phyloP scores from a whole-genome alignment of 192 early-diverging fungal species.

The Pilobolus umbonatus region DNA sequence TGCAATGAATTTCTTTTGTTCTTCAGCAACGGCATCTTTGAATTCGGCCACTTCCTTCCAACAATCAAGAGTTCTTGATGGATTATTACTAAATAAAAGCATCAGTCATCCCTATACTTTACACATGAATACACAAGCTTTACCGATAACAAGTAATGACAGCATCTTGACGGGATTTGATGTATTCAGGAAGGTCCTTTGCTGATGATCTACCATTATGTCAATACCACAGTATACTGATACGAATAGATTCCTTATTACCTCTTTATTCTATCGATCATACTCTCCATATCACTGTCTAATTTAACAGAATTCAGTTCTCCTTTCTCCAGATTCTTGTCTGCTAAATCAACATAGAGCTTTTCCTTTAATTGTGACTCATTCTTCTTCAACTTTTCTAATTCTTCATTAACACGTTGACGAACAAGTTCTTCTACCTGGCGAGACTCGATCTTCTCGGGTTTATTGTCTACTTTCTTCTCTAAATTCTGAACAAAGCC shows the following conservation, averaged over 20 bases:
- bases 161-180: constrained; percentile 19
- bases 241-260: neutral
- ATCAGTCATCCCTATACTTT: neutral
- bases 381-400: constrained; percentile 3
- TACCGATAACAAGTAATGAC: constrained; percentile 29
- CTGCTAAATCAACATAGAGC: neutral
- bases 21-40: constrained; percentile 22
- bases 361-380: constrained; percentile 7
- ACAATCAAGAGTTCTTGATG: constrained; percentile 21
- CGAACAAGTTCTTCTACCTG: constrained; percentile 26
- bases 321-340: constrained; percentile 18
- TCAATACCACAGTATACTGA: neutral
- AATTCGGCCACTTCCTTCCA: constrained; percentile 25
- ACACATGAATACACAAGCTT: neutral
- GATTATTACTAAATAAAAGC: constrained; percentile 13
- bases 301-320: constrained; percentile 13
- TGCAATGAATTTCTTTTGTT: constrained; percentile 22
- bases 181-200: constrained; percentile 12
- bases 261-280: constrained; percentile 25
- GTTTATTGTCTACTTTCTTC: constrained; percentile 11
- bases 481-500: constrained; percentile 18
- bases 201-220: constrained; percentile 18
- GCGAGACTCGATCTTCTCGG: constrained; percentile 8
- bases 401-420: constrained; percentile 21
- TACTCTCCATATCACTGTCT: constrained; percentile 20